These are phyloP conservation scores for Decorospora gaudefroyi DNA, from an alignment of 2,329 filamentous ascomycete genomes.

Conservation along the genomic window DNA sequence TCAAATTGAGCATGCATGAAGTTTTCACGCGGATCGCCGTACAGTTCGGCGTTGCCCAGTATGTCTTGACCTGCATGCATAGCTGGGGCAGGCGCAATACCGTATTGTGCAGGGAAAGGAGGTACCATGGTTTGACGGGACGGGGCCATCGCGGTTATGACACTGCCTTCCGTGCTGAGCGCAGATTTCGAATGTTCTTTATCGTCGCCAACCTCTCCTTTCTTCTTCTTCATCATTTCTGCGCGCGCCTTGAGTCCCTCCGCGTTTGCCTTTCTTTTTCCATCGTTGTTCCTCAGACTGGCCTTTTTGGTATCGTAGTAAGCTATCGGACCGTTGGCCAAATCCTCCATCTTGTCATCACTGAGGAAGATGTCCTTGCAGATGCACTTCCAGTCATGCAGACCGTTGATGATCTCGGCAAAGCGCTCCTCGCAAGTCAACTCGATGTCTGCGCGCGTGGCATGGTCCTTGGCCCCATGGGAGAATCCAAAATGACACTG, in stretches of 20 bases:
- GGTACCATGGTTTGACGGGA: too few species aligned
- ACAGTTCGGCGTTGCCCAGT: too few species aligned
- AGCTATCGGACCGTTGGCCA: conserved; percentile 8
- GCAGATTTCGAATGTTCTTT: background rate
- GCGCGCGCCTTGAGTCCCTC: background rate
- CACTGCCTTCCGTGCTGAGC: too few species aligned
- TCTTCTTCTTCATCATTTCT: background rate
- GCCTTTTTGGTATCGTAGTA: background rate
- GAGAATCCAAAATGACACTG: conserved; percentile 3
- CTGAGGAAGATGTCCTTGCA: conserved; percentile 9
- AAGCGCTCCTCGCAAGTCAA: conserved; percentile 5
- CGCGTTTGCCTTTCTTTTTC: background rate
- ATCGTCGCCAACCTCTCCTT: background rate
- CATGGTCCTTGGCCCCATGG: background rate
- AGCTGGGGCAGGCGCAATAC: too few species aligned
- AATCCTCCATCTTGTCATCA: conserved; percentile 2
- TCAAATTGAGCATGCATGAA: too few species aligned
- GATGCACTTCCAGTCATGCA: conserved; percentile 9
- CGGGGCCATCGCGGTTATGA: too few species aligned
- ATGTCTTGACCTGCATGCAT: too few species aligned
- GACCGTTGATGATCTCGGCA: conserved; percentile 1
- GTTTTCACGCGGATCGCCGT: too few species aligned
- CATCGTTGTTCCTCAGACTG: conserved; percentile 1
- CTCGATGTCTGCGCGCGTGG: background rate
- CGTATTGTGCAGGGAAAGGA: too few species aligned